These are phyloP conservation scores for Notholithocarpus densiflorus DNA, from an alignment of 306 rosid species.

Conservation along the genomic window DNA sequence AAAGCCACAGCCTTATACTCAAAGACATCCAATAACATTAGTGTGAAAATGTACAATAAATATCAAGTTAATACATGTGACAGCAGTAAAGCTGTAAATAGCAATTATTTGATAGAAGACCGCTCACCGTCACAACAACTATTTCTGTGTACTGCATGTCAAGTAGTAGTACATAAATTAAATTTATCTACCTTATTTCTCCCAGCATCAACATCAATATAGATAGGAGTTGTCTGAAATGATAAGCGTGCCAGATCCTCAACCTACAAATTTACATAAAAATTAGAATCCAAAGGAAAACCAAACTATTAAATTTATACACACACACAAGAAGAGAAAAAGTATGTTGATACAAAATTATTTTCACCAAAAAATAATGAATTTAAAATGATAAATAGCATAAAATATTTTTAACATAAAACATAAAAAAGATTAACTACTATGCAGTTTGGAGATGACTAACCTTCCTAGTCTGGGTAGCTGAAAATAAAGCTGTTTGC, in stretches of 20 bases:
- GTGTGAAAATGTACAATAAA: neutral
- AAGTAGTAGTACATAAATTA: neutral
- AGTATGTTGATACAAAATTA: neutral
- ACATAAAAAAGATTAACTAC: neutral
- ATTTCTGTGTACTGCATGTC: neutral
- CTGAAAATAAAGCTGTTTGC: constrained; percentile 93
- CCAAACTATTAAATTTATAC: constrained; percentile 22
- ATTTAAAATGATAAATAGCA: neutral
- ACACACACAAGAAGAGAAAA: neutral
- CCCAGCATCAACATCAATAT: constrained; percentile 83
- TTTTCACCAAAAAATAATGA: neutral
- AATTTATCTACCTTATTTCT: constrained; percentile 55
- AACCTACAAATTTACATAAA: constrained; percentile 46
- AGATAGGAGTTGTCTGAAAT: constrained; percentile 63
- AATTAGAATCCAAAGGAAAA: neutral
- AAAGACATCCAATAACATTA: neutral
- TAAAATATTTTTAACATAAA: neutral
- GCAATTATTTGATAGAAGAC: neutral
- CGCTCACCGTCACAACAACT: neutral
- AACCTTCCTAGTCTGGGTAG: constrained; percentile 97
- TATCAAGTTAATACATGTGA: neutral
- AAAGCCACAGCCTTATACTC: neutral
- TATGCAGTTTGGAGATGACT: constrained; percentile 14
- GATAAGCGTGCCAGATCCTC: constrained; percentile 90
- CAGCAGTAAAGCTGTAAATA: neutral